Evolutionary conservation across 192 early-diverging fungal genomes (phyloP).

Genomic region (Coemansia sp.): DNA sequence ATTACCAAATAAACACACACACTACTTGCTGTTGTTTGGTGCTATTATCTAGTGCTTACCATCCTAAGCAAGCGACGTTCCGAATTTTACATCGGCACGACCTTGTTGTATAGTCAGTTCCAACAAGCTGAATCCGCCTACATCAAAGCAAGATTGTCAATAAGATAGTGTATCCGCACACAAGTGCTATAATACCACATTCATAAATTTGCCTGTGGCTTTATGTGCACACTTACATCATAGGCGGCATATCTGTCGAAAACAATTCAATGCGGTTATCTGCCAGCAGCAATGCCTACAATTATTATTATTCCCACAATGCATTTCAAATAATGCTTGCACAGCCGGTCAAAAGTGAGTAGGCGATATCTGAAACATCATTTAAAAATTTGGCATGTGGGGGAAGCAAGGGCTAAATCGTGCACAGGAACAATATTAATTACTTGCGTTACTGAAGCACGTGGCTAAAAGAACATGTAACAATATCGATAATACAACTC

Average conservation of each 20-base stretch:
- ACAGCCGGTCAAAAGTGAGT: background rate
- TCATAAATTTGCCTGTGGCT: background rate
- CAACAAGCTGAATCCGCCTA: constrained; percentile 65
- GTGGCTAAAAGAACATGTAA: background rate
- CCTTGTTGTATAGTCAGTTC: constrained; percentile 67
- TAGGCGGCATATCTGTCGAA: constrained; percentile 72
- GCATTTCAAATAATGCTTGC: background rate
- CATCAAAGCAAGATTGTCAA: background rate
- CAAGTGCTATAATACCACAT: background rate
- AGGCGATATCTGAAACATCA: constrained; percentile 1
- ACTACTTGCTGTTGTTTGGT: too few relatives aligned
- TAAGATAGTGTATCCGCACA: background rate
- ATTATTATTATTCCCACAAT: background rate
- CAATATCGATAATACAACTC: background rate
- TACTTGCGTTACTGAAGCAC: background rate
- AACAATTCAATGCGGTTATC: constrained; percentile 72
- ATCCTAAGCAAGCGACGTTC: constrained; percentile 68
- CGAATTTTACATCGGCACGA: constrained; percentile 72
- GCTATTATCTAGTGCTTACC: constrained; percentile 46
- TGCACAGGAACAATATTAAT: constrained; percentile 1
- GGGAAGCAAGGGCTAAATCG: background rate
- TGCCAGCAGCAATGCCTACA: constrained; percentile 64
- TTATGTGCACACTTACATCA: constrained; percentile 56
- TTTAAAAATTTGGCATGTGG: background rate
- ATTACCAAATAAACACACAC: too few relatives aligned